A percentile compares a stretch with the other conserved stretches of the same genome.
These are phyloP conservation scores for Alternaria conjuncta DNA, from an alignment of 2,329 filamentous ascomycete genomes.

Conservation along the genomic window DNA sequence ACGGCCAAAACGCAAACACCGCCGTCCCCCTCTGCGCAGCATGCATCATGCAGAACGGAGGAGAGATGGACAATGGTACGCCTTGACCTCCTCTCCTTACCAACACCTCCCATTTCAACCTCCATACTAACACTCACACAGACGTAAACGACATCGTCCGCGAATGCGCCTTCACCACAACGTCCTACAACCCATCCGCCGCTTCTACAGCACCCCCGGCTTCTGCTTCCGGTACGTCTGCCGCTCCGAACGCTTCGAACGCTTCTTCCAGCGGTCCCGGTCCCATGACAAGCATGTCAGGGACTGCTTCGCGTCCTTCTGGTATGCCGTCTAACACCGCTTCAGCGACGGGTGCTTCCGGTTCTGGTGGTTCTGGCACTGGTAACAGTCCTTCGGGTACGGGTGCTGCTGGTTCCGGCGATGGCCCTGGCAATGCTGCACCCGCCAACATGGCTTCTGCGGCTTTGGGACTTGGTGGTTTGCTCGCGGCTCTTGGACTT, in stretches of 20 bases:
- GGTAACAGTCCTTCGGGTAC: background rate
- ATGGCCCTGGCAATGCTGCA: background rate
- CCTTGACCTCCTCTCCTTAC: background rate
- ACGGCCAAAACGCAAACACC: slow-evolving; percentile 1
- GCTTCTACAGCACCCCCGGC: background rate
- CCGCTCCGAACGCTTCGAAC: background rate
- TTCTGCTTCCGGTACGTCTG: slow-evolving; percentile 2
- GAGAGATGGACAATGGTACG: slow-evolving; percentile 5
- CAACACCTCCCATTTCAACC: background rate
- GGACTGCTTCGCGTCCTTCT: background rate
- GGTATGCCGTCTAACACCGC: background rate
- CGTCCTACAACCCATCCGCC: background rate
- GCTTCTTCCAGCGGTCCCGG: background rate
- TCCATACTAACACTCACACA: background rate
- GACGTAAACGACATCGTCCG: slow-evolving; percentile 1
- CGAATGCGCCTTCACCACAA: background rate
- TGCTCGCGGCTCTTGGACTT: slow-evolving; percentile 1
- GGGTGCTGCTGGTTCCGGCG: background rate
- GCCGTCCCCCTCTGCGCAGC: background rate
- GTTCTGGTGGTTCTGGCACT: background rate
- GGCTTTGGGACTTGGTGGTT: background rate
- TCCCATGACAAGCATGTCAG: background rate
- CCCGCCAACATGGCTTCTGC: background rate
- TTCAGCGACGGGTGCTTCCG: background rate
- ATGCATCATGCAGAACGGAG: slow-evolving; percentile 4